Base-by-base conservation (phyloP, 768 basidiomycete species). In the Suillus cothurnatus region DNA sequence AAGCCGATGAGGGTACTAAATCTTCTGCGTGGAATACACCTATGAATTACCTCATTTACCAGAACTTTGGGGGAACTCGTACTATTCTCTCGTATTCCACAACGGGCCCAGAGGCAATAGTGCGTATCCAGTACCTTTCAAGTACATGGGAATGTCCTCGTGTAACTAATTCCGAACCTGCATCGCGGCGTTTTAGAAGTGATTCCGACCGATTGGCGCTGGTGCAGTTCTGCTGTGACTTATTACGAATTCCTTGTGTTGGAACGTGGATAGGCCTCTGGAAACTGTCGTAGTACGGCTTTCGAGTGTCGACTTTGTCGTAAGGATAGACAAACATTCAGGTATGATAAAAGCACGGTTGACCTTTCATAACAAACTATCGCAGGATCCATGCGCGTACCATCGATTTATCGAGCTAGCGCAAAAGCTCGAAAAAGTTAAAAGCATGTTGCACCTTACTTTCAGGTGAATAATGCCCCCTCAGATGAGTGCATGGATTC, bases 401-500 rank as follows among this genome's bases (percentile, higher is more conserved):
- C 19, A 58, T 68, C 63, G 17, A 55, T 32, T 64, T 64, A 66
- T 64, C 52, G 21, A 62, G 62, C 53, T 28, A 21, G 17, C 26
- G 41, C 64, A 61, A 43, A 64, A 61, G 66, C 45, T 55, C 62
- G 59, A 60, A 61, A 58, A 60, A 57, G 28, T 53, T 5, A 19
- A 65, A 68, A 64, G 62, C 61, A 50, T 34, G 66, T 64, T 47
- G 61, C 55, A 78, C 73, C 72, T 62, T 76, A 72, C 68, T 78
- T 72, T 79, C 26, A 82, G 71, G 74, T 81, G 61, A 76, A 79
- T 66, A 80, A 67, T 73, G 73, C 78, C 32, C 32, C 67, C 72
- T 21, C 66, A 74, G 73, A 76, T 76, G 19, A 28, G 64, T 60
- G 75, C 70, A 67, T 63, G 68, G 65, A 66, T 65, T 63, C 39